Evolutionary conservation across 2,329 filamentous ascomycete genomes (phyloP).

Genomic region (Calonectria henricotiae): DNA sequence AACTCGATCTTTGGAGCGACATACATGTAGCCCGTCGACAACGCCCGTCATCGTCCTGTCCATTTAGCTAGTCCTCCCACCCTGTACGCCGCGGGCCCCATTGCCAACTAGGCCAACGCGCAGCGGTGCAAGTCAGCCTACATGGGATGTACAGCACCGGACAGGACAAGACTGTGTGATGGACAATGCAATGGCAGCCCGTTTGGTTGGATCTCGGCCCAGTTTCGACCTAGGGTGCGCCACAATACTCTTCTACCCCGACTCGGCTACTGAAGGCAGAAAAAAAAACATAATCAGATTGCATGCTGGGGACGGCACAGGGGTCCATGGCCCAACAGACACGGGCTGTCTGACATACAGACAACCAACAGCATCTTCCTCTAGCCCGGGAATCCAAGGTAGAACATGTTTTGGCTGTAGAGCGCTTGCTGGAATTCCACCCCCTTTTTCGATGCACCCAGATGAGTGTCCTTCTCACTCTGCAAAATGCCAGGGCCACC

Average conservation of each 20-base stretch:
- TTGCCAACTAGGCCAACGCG: conserved; percentile 23
- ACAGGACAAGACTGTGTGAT: conserved; percentile 22
- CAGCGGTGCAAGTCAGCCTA: conserved; percentile 28
- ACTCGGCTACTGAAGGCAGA: conserved; percentile 33
- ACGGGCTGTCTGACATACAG: not conserved
- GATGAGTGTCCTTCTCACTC: conserved; percentile 38
- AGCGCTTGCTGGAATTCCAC: conserved; percentile 28
- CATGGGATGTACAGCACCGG: conserved; percentile 16
- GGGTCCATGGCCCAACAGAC: not conserved
- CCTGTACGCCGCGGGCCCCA: conserved; percentile 8
- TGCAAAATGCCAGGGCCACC: conserved; percentile 40
- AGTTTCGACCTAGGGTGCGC: conserved; percentile 45
- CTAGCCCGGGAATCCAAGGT: conserved; percentile 1
- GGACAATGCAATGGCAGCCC: conserved; percentile 24
- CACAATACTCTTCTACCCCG: conserved; percentile 37
- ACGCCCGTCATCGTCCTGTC: conserved; percentile 18
- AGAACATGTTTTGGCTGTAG: conserved; percentile 23
- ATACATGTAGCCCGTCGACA: conserved; percentile 1
- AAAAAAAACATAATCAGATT: conserved; percentile 3
- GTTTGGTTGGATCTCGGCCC: conserved; percentile 33
- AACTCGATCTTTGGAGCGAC: not conserved
- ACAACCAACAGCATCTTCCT: conserved; percentile 37
- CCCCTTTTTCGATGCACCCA: conserved; percentile 43
- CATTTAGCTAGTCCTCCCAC: conserved; percentile 5
- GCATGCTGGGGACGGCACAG: conserved; percentile 4